These are phyloP conservation scores for Exophiala phaeomuriformis DNA, from an alignment of 2,329 filamentous ascomycete genomes.

Conservation along the genomic window DNA sequence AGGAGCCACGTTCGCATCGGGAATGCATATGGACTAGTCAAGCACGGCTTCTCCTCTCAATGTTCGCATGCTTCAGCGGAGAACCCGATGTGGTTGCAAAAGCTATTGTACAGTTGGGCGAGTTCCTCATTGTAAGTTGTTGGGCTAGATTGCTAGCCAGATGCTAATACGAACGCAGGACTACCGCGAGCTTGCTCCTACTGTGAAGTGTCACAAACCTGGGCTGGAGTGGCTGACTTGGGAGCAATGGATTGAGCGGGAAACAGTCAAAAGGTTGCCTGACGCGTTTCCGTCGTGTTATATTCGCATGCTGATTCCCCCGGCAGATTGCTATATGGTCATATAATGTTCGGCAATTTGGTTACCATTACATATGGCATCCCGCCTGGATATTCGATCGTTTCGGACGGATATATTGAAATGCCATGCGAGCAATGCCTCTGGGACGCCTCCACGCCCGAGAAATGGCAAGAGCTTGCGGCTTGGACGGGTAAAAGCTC, in stretches of 20 bases:
- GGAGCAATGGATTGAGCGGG: constrained; percentile 30
- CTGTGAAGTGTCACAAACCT: constrained; percentile 6
- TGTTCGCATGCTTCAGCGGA: constrained; percentile 31
- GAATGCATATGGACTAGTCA: constrained; percentile 31
- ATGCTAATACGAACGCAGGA: constrained; percentile 3
- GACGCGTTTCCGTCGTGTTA: not conserved
- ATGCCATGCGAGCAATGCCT: constrained; percentile 31
- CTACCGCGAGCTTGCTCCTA: constrained; percentile 13
- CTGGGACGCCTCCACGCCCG: constrained; percentile 30
- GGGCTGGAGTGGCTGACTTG: constrained; percentile 20
- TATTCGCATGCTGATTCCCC: not conserved
- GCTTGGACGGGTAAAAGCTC: constrained; percentile 3
- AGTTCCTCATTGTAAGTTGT: constrained; percentile 15
- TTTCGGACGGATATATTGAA: constrained; percentile 33
- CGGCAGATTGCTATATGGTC: constrained; percentile 29
- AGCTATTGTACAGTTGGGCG: constrained; percentile 22
- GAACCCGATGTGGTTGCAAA: constrained; percentile 24
- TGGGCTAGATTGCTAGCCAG: no score
- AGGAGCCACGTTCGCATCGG: constrained; percentile 2
- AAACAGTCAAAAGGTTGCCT: constrained; percentile 28
- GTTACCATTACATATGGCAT: constrained; percentile 32
- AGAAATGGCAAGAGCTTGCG: constrained; percentile 27
- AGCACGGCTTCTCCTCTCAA: constrained; percentile 28
- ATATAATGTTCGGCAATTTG: constrained; percentile 32
- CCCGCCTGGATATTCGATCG: constrained; percentile 30